Evolutionary conservation across 225 moss, liverwort and hornwort genomes (phyloP).

Genomic region (Rhytidiadelphus loreus): DNA sequence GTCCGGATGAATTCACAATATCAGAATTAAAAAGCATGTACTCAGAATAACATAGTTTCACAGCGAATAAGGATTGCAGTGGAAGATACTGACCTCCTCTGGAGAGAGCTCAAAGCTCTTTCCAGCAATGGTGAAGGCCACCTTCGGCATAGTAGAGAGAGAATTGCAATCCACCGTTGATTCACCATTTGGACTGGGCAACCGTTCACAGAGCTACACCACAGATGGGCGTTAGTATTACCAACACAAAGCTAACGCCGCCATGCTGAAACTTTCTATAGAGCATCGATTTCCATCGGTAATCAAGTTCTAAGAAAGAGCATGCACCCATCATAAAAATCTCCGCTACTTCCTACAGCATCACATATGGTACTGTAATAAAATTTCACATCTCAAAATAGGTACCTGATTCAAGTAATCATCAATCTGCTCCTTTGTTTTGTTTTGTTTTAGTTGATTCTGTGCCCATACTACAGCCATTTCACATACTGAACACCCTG

Average conservation of each 20-base stretch:
- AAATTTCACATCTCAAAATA: background rate
- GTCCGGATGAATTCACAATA: background rate
- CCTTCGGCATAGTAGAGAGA: conserved; percentile 60
- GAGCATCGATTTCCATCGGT: background rate
- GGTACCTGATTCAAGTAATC: conserved; percentile 59
- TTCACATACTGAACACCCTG: conserved; percentile 75
- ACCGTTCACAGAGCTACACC: conserved; percentile 70
- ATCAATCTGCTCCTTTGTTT: conserved; percentile 65
- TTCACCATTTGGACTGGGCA: conserved; percentile 88
- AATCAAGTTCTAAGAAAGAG: background rate
- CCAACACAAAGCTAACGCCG: background rate
- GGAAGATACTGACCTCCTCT: conserved; percentile 45
- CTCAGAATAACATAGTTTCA: background rate
- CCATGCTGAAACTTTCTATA: background rate
- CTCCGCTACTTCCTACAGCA: background rate
- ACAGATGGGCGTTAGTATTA: background rate
- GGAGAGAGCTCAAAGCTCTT: conserved; percentile 64
- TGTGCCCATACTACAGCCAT: conserved; percentile 98
- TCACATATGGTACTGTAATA: background rate
- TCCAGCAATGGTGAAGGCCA: conserved; percentile 67
- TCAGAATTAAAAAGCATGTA: background rate
- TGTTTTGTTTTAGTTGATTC: conserved; percentile 74
- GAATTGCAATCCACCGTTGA: conserved; percentile 63
- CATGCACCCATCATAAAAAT: background rate
- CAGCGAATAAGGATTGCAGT: background rate